These are phyloP conservation scores for Sugiyamaella sp. DNA, from an alignment of 1,139 yeast genomes.

Conservation along the genomic window DNA sequence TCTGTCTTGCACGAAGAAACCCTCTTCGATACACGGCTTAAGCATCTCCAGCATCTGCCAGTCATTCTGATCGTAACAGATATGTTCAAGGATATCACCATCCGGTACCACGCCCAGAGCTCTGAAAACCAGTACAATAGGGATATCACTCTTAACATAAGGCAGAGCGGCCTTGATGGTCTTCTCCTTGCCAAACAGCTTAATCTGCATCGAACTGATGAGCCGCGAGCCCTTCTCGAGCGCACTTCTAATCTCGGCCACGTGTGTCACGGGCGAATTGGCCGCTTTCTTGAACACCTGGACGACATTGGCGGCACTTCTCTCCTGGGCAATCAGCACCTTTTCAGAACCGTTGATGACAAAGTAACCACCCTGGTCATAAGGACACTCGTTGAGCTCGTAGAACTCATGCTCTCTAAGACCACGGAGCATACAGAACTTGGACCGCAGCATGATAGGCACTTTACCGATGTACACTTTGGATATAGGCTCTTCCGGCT, in stretches of 20 bases:
- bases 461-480: slow-evolving; percentile 94
- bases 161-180: slow-evolving; percentile 96
- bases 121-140: slow-evolving; percentile 94
- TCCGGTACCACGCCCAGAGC: slow-evolving; percentile 99
- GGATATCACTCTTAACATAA: slow-evolving; percentile 93
- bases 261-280: slow-evolving; percentile 93
- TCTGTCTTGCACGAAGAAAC: slow-evolving; percentile 95
- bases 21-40: slow-evolving; percentile 99
- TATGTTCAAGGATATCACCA: slow-evolving; percentile 97
- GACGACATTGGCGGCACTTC: slow-evolving; percentile 97
- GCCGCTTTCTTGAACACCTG: slow-evolving; percentile 98
- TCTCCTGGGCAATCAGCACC: slow-evolving; percentile 96
- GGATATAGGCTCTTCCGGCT: slow-evolving; percentile 61
- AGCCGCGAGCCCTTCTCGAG: slow-evolving; percentile 95
- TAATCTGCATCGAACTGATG: slow-evolving; percentile 92
- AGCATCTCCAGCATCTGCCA: slow-evolving; percentile 99
- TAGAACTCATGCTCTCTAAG: slow-evolving; percentile 93
- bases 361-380: slow-evolving; percentile 99
- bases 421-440: slow-evolving; percentile 91
- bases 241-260: slow-evolving; percentile 96
- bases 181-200: slow-evolving; percentile 80
- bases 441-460: slow-evolving; percentile 96
- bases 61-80: slow-evolving; percentile 95
- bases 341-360: slow-evolving; percentile 98
- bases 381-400: slow-evolving; percentile 96